Evolutionary conservation across 164 flowering plant species (phyloP), one percentile per base, ranked within the genome.

Genomic region (Platanus orientalis): DNA sequence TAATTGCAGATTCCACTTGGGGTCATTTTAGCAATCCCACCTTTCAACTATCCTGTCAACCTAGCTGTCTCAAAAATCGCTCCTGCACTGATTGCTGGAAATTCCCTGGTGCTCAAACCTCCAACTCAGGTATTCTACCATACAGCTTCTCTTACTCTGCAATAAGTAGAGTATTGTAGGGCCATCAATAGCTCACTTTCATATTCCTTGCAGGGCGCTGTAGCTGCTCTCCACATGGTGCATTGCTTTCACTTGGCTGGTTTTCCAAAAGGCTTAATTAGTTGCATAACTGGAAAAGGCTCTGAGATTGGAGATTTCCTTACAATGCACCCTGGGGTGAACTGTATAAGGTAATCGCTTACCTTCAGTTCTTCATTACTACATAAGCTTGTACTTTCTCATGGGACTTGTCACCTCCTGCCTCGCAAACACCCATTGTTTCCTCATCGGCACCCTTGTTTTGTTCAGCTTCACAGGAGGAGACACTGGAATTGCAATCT

Each of bases 211-310:
- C 75, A 92, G 97, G 97, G 99, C 40, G 96, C 97, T 42, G 97
- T 92, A 28, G 78, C 99, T 60, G 81, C 81, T 42, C 96, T 95
- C 59, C 97, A 95, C 69, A 89, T 92, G 99, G 90, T 95, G 61
- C 95, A 95, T 63, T 95, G 99, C 83, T 92, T 95, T 71, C 99
- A 95, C 77, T 72, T 95, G 67, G 99, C 99, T 61, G 97, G 97
- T 65, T 95, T 95, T 69, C 99, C 99, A 10, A 89, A 85, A 75
- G 99, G 97, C 54, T 90, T 95, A 53, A 92, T 95, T 63, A 92
- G 84, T 72, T 92, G 97, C 76, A 64, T 95, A 57, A 92, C 99
- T 3, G 97, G 99, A 28, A 92, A 86, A 82, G 97, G 99, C 24
- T 95, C 97, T 25, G 97, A 89, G 70, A 95, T 92, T 48, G 99